Evolutionary conservation across 305 asterid genomes (phyloP).

Genomic region (Fraxinus sp.): DNA sequence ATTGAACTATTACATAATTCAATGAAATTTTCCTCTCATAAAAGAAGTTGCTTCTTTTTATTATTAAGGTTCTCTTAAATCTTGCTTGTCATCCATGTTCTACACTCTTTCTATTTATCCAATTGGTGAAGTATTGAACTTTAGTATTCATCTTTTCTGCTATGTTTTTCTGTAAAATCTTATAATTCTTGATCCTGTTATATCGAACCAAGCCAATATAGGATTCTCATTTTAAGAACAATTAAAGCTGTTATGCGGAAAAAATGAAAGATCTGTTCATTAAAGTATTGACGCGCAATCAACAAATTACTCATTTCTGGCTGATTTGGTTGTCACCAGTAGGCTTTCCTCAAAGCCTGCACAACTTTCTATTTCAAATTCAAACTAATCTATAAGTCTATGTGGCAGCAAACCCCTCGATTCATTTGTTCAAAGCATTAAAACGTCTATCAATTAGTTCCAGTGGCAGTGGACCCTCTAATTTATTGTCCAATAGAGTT

Average conservation of each 20-base stretch:
- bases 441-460: background rate
- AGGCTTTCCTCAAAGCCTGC: too few relatives aligned
- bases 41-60: background rate
- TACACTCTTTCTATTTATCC: background rate
- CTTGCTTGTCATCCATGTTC: background rate
- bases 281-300: background rate
- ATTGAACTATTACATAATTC: background rate
- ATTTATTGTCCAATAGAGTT: background rate
- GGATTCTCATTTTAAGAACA: background rate
- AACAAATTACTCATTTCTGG: background rate
- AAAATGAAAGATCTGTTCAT: background rate
- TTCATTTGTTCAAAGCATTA: background rate
- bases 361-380: background rate
- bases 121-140: background rate
- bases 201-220: background rate
- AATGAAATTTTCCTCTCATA: background rate
- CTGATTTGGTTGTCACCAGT: background rate
- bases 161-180: background rate
- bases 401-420: background rate
- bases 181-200: background rate
- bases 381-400: background rate
- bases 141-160: background rate
- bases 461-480: background rate
- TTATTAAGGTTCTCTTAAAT: background rate
- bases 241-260: background rate